Base-by-base conservation (phyloP, 2,329 filamentous ascomycete species). In the Fusarium continuum region DNA sequence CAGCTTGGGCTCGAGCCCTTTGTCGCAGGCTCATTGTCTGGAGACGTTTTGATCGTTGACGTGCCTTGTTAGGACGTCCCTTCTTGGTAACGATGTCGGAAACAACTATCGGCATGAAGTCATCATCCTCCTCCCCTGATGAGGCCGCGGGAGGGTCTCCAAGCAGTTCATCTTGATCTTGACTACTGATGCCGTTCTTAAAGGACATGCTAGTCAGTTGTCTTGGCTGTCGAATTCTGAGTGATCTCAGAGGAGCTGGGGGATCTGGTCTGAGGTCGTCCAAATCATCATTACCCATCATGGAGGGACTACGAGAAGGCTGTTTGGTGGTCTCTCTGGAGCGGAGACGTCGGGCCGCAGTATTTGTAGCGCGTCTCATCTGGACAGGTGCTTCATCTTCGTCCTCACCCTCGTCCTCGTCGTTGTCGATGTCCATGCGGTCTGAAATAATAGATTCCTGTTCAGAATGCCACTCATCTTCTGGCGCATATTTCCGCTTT, bases 31-130 rank as follows among this genome's bases (percentile, higher is more conserved):
- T 67, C 43, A 55, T 45, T 19, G 57, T 22, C n/a, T 55, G 64
- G 7, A 69, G 35, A 16, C 70, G 70, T 23, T 54, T 68, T 4
- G 65, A 58, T n/a, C 61, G 63, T 19, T 67, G 55, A 8, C 68
- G 60, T 19, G 61, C 61, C 35, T 66, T 67, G 16, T 32, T 55
- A 6, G 58, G 56, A 6, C 71, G 71, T 8, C 65, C 46, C 16
- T 63, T 70, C n/a, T 71, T 72, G 4, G 54, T 46, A 4, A 55
- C 52, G 13, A 80, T 51, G 40, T 80, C 78, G 4, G 79, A 80
- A 7, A 75, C 67, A 22, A 80, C 71, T 2, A 77, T 45, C 6
- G 59, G 68, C 29, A 67, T 48, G 28, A 77, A 77, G 28, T 76
- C 72, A 9, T 68, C 74, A 31, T 79, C 76, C 4, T 74, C 72